phyloP scores from a whole-genome alignment of 148 eudicot genomes.

The Nepenthes mirabilis region DNA sequence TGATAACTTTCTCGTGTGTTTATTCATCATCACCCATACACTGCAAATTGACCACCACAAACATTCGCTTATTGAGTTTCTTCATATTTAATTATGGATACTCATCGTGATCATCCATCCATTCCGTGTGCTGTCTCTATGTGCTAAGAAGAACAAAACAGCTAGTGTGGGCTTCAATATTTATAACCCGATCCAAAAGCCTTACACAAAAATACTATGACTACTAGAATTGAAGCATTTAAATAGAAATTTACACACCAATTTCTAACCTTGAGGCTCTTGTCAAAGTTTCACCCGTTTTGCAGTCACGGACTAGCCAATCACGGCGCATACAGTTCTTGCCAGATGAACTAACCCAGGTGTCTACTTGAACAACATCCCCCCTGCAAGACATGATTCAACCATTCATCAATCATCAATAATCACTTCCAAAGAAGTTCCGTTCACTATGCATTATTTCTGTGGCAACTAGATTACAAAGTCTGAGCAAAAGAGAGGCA shows the following conservation, averaged over 20 bases:
- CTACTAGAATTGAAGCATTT: neutral
- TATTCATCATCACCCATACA: conserved; percentile 97
- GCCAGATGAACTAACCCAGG: conserved; percentile 89
- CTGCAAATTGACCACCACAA: conserved; percentile 20
- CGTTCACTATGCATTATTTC: too few relatives aligned
- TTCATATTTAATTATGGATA: neutral
- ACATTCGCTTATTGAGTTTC: neutral
- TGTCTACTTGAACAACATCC: conserved; percentile 94
- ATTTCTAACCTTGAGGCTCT: conserved; percentile 74
- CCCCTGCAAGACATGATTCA: conserved; percentile 45
- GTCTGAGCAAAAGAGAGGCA: too few relatives aligned
- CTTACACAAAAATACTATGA: too few relatives aligned
- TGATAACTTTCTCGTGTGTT: conserved; percentile 67
- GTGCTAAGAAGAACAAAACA: too few relatives aligned
- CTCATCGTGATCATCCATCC: too few relatives aligned
- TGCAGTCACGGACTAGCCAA: conserved; percentile 73
- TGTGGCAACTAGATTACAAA: too few relatives aligned
- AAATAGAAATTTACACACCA: neutral
- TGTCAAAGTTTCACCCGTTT: conserved; percentile 76
- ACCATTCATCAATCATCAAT: neutral
- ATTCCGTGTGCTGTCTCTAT: too few relatives aligned
- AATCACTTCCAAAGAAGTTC: too few relatives aligned
- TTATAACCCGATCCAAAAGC: too few relatives aligned
- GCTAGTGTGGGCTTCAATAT: too few relatives aligned
- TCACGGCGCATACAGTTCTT: conserved; percentile 96